Evolutionary conservation across 1,284 basidiomycete genomes (phyloP), one percentile per base, ranked within the genome.

Genomic region (Peniophora sp.): DNA sequence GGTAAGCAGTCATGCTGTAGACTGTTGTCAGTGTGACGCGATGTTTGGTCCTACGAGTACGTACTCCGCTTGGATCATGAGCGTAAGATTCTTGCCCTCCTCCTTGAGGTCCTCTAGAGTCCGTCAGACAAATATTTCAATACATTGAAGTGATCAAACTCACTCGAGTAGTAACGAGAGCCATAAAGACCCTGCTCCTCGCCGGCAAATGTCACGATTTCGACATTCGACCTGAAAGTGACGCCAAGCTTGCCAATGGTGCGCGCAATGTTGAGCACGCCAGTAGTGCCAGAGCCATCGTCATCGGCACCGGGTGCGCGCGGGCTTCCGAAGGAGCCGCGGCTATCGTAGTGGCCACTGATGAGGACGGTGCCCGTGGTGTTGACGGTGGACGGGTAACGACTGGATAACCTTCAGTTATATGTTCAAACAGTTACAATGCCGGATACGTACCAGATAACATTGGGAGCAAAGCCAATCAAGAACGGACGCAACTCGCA

Each of bases 311-410:
- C 81, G 1, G 89, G 89, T 3, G 87, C 88, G 22, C 84, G 77
- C 8, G 74, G 74, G 53, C 69, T 80, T 11, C 92, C 92, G 64
- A 92, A 94, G 1, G 85, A 85, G 11, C 92, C 92, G 32, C 92
- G 82, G 47, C 85, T 89, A 63, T 94, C 91, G 63, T 92, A 92
- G 65, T 93, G 91, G 1, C 81, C 89, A 51, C 85, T 85, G 47
- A 93, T 69, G 46, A 94, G 72, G 23, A 89, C 79, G 35, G 73
- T 85, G 55, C 76, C 70, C 43, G 70, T 78, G 1, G 78, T 80
- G 36, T 79, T 66, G 35, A 68, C 69, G 16, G 70, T 66, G 1
- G 79, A 66, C 5, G 69, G 43, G 59, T 85, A 89, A 44, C 73
- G 73, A 60, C 85, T 87, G 53, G 9, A 36, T 22, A 12, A 20